Percentiles rank a stretch among this genome's conserved stretches.
Conservation (phyloP, 306 rosid genomes). For the Alnus glutinosa region DNA sequence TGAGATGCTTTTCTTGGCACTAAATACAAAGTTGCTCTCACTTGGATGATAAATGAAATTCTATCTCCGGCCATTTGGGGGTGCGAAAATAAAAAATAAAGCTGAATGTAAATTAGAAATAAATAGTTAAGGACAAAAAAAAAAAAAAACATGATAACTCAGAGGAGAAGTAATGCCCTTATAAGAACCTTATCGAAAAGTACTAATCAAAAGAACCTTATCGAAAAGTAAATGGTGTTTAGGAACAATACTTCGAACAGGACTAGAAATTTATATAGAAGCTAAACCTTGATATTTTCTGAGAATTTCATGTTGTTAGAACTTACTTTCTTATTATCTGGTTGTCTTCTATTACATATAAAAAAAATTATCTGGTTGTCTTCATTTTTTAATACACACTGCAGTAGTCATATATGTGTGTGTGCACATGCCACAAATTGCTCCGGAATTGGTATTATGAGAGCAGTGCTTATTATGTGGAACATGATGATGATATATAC, state of each 20-base stretch:
- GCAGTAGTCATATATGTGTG: background rate
- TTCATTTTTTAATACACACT: background rate
- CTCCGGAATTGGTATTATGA: background rate
- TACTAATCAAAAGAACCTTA: background rate
- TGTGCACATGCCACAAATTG: background rate
- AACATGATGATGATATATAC: background rate
- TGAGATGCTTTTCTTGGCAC: background rate
- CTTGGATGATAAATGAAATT: background rate
- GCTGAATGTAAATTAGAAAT: background rate
- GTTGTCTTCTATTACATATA: background rate
- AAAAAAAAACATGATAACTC: background rate
- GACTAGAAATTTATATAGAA: background rate
- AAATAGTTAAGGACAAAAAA: background rate
- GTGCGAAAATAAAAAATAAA: too few species aligned
- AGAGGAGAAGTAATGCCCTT: background rate
- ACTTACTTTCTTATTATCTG: background rate
- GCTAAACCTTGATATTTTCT: background rate
- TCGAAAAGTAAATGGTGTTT: background rate
- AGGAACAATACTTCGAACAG: background rate
- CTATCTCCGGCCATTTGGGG: slow-evolving; percentile 1
- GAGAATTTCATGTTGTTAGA: background rate
- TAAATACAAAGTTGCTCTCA: background rate
- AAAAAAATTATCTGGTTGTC: background rate
- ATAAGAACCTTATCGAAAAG: background rate
- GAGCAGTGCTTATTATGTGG: background rate